Evolutionary conservation across 805 yeast genomes (phyloP), one percentile per base, ranked within the genome.

Genomic region (Cyberlindnera nakhonratchasimensis): DNA sequence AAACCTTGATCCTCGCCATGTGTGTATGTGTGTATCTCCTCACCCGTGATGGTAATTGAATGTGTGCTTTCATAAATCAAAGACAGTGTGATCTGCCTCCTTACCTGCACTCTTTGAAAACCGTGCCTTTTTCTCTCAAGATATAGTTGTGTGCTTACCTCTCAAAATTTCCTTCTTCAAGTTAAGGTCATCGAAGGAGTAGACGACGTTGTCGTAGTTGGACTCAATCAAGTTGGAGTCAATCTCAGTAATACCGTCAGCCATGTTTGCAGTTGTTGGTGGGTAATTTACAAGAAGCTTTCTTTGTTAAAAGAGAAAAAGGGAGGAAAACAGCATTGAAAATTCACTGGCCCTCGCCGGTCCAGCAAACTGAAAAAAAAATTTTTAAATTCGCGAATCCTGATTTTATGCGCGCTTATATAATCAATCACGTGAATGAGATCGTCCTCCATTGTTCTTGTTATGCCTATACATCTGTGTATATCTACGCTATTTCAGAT

Each of bases 171-270:
- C 72, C 40, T 78, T 82, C 67, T 83, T 83, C 62, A 85, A 71
- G 74, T 82, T 76, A 75, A 85, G 79, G 57, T 80, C 90, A 63
- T 85, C 95, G 70, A 85, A 85, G 47, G 83, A 70, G 71, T 74
- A 66, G 60, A 77, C 80, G 64, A 87, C 89, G 68, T 89, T 88
- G 79, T 90, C 96, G 81, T 90, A 88, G 84, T 91, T 91, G 73
- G 96, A 74, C 75, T 86, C 91, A 66, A 91, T 89, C 66, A 79
- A 78, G 67, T 79, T 79, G 65, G 88, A 71, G 70, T 85, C 95
- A 66, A 86, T 77, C 68, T 86, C 93, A 53, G 80, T 74, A 63
- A 80, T 80, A 63, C 85, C 86, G 72, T 81, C 86, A 58, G 67
- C 63, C 67, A 63, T 61, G 28, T 46, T 60, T 47, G 29, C 16